Percentiles rank a stretch among this genome's conserved stretches.
Conservation (phyloP, 352 stramenopile genomes). For the Phytophthora vignae region DNA sequence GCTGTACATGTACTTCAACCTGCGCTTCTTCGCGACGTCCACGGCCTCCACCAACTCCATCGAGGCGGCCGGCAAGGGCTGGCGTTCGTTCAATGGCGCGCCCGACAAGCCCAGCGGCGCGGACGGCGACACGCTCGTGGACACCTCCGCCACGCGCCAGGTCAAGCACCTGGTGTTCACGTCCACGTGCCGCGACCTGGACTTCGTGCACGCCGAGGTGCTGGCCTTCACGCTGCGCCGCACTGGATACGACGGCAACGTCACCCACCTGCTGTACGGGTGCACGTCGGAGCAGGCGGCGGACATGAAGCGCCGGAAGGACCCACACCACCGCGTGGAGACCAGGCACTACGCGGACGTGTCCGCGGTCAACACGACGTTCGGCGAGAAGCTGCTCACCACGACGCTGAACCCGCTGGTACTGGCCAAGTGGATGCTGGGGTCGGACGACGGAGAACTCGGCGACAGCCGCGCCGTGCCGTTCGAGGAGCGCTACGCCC, state of each 20-base stretch:
- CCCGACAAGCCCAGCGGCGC: slow-evolving; percentile 15
- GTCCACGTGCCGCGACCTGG: slow-evolving; percentile 67
- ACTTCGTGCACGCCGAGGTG: slow-evolving; percentile 77
- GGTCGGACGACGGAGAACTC: slow-evolving; percentile 32
- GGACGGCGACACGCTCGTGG: slow-evolving; percentile 34
- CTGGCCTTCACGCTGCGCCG: slow-evolving; percentile 72
- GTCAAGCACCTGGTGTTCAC: slow-evolving; percentile 81
- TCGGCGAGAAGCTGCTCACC: slow-evolving; percentile 67
- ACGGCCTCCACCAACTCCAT: slow-evolving; percentile 39
- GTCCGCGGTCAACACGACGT: slow-evolving; percentile 38
- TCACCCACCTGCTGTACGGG: slow-evolving; percentile 82
- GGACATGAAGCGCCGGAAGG: slow-evolving; percentile 57
- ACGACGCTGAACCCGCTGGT: slow-evolving; percentile 70
- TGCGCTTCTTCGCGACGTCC: slow-evolving; percentile 64
- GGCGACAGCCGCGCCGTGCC: slow-evolving; percentile 19
- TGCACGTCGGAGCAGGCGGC: slow-evolving; percentile 53
- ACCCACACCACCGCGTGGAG: slow-evolving; percentile 53
- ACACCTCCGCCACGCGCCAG: slow-evolving; percentile 52
- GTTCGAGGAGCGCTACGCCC: slow-evolving; percentile 43
- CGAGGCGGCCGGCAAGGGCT: slow-evolving; percentile 27
- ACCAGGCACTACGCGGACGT: slow-evolving; percentile 55
- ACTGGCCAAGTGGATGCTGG: slow-evolving; percentile 64
- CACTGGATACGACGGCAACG: slow-evolving; percentile 58
- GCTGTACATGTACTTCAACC: slow-evolving; percentile 72
- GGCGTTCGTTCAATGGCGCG: slow-evolving; percentile 25